Conservation (phyloP, 495 filamentous ascomycete genomes). For the Hypoxylon cercidicola region DNA sequence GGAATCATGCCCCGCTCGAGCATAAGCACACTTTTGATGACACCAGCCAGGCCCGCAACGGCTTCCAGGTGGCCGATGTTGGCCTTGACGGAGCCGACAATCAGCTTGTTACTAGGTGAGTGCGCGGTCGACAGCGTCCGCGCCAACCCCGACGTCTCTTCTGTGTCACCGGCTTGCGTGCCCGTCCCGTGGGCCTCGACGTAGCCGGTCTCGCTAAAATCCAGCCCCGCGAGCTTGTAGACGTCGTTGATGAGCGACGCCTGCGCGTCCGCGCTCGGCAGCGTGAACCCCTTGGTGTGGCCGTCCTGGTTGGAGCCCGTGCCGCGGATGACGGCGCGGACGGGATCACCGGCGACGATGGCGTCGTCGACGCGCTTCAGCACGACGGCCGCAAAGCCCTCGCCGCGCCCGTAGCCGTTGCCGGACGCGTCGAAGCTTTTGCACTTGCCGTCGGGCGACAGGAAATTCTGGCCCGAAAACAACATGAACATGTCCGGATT, state of each 20-base stretch:
- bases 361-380: constrained; percentile 64
- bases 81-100: constrained; percentile 58
- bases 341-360: constrained; percentile 54
- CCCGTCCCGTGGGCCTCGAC: constrained; percentile 58
- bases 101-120: too few species aligned
- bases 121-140: too few species aligned
- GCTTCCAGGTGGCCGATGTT: constrained; percentile 65
- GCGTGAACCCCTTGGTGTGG: constrained; percentile 56
- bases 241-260: constrained; percentile 54
- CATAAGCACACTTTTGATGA: constrained; percentile 63
- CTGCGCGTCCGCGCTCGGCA: constrained; percentile 60
- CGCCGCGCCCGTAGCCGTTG: constrained; percentile 68
- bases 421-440: constrained; percentile 64
- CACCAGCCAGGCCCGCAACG: constrained; percentile 56
- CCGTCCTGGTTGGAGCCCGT: constrained; percentile 63
- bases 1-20: constrained; percentile 58
- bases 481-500: constrained; percentile 35
- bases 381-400: constrained; percentile 62
- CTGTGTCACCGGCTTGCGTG: constrained; percentile 59
- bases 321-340: constrained; percentile 66
- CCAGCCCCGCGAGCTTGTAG: constrained; percentile 56
- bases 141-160: too few species aligned
- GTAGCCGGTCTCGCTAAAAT: constrained; percentile 52
- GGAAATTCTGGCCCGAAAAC: constrained; percentile 54
- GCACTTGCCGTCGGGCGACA: constrained; percentile 51